These are phyloP conservation scores for Aschersonia sp. DNA, from an alignment of 2,329 filamentous ascomycete species.

Conservation along the genomic window DNA sequence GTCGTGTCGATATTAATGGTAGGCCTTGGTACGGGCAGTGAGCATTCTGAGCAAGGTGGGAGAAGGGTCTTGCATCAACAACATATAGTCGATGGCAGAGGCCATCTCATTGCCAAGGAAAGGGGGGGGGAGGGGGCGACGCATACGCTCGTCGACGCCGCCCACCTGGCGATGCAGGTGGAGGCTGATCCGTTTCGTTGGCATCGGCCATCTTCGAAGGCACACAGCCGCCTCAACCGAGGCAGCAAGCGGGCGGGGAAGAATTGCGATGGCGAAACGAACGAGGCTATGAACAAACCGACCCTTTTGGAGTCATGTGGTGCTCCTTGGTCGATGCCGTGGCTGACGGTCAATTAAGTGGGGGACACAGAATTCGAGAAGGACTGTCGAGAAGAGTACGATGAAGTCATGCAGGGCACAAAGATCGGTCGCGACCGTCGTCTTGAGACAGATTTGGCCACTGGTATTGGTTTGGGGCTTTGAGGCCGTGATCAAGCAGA, in stretches of 20 bases:
- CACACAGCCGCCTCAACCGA: conserved; percentile 8
- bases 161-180: conserved; percentile 4
- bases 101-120: neutral
- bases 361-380: neutral
- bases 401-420: neutral
- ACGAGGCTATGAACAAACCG: conserved; percentile 4
- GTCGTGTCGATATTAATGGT: conserved; percentile 42
- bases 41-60: neutral
- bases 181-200: conserved; percentile 7
- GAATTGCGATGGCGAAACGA: neutral
- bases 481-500: too few species aligned
- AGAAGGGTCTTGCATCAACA: neutral
- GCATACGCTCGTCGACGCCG: conserved; percentile 24
- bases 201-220: conserved; percentile 9
- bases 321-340: neutral
- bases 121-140: neutral
- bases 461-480: too few species aligned
- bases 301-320: conserved; percentile 1
- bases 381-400: neutral
- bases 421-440: neutral
- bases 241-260: conserved; percentile 2
- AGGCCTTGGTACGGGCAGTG: conserved; percentile 20
- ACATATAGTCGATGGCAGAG: neutral
- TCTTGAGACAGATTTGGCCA: too few species aligned
- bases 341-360: neutral